These are phyloP conservation scores for Fragilariopsis cylindrus DNA, from an alignment of 108 stramenopile species.

Conservation along the genomic window DNA sequence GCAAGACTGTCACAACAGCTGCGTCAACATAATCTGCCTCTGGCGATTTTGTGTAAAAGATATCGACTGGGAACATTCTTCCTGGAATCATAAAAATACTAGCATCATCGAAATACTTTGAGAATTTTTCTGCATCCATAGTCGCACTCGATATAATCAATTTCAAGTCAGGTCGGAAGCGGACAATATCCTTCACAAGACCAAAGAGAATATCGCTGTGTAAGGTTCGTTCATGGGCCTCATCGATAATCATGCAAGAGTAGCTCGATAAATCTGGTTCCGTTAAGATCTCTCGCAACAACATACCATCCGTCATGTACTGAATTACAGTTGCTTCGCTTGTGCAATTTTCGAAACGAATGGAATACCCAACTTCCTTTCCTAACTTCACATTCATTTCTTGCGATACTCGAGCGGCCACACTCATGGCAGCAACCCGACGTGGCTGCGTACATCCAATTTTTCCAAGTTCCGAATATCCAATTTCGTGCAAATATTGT, in stretches of 20 bases:
- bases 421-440: slow-evolving; percentile 98
- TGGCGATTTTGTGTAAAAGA: slow-evolving; percentile 98
- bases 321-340: slow-evolving; percentile 87
- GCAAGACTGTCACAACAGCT: slow-evolving; percentile 95
- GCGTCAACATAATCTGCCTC: slow-evolving; percentile 99
- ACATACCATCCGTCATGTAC: slow-evolving; percentile 99
- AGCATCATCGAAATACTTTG: slow-evolving; percentile 98
- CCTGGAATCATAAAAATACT: slow-evolving; percentile 97
- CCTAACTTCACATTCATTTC: slow-evolving; percentile 97
- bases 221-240: slow-evolving; percentile 98
- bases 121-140: slow-evolving; percentile 98
- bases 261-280: slow-evolving; percentile 97
- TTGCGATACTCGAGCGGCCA: slow-evolving; percentile 95
- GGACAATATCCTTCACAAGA: slow-evolving; percentile 95
- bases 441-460: slow-evolving; percentile 99
- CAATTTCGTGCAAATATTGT: slow-evolving; percentile 97
- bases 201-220: slow-evolving; percentile 98
- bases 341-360: slow-evolving; percentile 99
- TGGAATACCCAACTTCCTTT: slow-evolving; percentile 97
- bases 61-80: slow-evolving; percentile 82
- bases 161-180: slow-evolving; percentile 92
- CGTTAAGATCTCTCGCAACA: slow-evolving; percentile 96
- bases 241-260: slow-evolving; percentile 94
- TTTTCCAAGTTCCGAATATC: slow-evolving; percentile 94
- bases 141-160: slow-evolving; percentile 97